Evolutionary conservation across 2,329 filamentous ascomycete species (phyloP).

Genomic region (Colletotrichum tropicicola): DNA sequence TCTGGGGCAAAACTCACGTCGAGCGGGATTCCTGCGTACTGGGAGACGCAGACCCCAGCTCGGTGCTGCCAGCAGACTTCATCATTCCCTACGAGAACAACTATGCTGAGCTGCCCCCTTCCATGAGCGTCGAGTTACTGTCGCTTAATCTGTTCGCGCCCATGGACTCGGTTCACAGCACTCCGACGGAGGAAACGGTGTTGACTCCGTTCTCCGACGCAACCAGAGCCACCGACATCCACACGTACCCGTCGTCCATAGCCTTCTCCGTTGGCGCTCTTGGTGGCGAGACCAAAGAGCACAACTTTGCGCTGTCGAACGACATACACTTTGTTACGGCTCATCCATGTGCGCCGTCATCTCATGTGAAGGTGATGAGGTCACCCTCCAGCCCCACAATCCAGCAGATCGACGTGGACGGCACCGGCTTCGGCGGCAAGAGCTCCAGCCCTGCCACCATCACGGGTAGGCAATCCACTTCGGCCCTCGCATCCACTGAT

Average conservation of each 20-base stretch:
- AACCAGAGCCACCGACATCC: conserved; percentile 40
- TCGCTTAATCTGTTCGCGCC: conserved; percentile 58
- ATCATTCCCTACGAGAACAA: conserved; percentile 67
- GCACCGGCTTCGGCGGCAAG: conserved; percentile 51
- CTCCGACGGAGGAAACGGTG: conserved; percentile 52
- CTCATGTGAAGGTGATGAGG: conserved; percentile 65
- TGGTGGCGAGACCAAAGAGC: conserved; percentile 49
- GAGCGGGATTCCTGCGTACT: conserved; percentile 69
- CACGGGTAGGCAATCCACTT: conserved; percentile 48
- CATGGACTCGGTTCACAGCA: conserved; percentile 53
- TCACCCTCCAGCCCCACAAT: conserved; percentile 68
- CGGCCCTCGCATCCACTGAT: conserved; percentile 28
- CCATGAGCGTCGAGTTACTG: conserved; percentile 58
- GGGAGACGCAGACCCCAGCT: conserved; percentile 63
- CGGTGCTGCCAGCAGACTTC: conserved; percentile 69
- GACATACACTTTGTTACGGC: conserved; percentile 74
- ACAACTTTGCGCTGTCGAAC: conserved; percentile 58
- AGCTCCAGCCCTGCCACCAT: conserved; percentile 56
- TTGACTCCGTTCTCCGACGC: conserved; percentile 47
- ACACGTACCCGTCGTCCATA: conserved; percentile 50
- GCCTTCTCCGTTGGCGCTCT: conserved; percentile 49
- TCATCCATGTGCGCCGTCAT: conserved; percentile 69
- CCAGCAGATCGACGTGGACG: conserved; percentile 63
- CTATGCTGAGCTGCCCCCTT: conserved; percentile 57
- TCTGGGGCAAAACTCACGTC: conserved; percentile 68